Base-by-base conservation (phyloP, 2,329 filamentous ascomycete genomes). In the Monosporascus sp. region DNA sequence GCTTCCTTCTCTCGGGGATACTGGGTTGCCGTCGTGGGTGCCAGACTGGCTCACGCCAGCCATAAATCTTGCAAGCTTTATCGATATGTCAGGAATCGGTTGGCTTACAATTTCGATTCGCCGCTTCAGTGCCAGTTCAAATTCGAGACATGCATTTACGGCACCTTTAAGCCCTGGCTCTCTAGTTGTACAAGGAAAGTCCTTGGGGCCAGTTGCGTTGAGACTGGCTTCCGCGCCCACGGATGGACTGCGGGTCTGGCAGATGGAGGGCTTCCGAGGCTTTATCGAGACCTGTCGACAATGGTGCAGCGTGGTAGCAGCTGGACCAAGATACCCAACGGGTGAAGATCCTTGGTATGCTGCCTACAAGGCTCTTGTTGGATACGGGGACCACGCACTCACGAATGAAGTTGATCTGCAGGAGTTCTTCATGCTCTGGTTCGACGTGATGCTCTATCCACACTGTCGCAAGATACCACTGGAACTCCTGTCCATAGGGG, bases 1-100 rank as follows among this genome's bases (percentile, higher is more conserved):
- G 19, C 22, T 48, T 20, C 37, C 48, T 26, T 24, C 38, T 9
- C 27, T 24, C 38, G 24, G 45, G 37, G 16, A 7, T 37, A 7
- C 20, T 40, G 8, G 24, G 45, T 11, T 56, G 37, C 58, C 54
- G 6, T 60, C 58, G 1, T 60, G 54, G 54, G 51, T 58, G 5
- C 53, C 55, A 1, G 49, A 59, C 24, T 57, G 54, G 57, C 37
- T 44, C 24, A 41, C 38, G 11, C 37, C 14, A 16, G 3, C n/a
- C 7, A n/a, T 3, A 2, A 38, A 17, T 16, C 1, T 5, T 7
- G 14, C 37, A 16, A 3, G 2, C 14, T 2, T 6, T 5, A 7
- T 19, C 5, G 37, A 40, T 6, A 40, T 8, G 3, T 17, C 37
- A 11, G 37, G 37, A n/a, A n/a, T 40, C 6, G 1, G 7, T n/a